Percentiles rank a stretch among this genome's conserved stretches.
phyloP scores from a whole-genome alignment of 768 basidiomycete genomes.

The Xerocomellus amylosporus region DNA sequence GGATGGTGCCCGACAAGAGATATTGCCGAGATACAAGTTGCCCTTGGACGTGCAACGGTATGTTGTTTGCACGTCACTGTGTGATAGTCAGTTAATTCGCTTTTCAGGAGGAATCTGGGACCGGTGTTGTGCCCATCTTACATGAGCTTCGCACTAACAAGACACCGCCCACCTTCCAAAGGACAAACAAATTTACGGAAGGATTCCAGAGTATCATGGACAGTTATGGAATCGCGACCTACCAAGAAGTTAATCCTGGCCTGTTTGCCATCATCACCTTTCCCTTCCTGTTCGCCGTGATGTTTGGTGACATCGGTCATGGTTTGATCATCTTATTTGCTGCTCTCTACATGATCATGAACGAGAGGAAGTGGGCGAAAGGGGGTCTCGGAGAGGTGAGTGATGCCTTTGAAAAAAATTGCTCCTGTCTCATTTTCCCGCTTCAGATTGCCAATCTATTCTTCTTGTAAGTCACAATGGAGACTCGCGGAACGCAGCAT shows the following conservation, averaged over 20 bases:
- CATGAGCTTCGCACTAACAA: conserved; percentile 87
- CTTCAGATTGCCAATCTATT: conserved; percentile 78
- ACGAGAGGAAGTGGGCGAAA: conserved; percentile 79
- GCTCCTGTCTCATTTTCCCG: conserved; percentile 8
- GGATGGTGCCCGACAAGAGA: conserved; percentile 97
- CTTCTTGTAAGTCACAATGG: conserved; percentile 71
- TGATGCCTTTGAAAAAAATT: conserved; percentile 8
- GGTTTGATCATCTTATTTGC: conserved; percentile 77
- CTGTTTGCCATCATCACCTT: conserved; percentile 89
- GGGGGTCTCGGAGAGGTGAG: conserved; percentile 71
- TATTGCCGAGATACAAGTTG: conserved; percentile 79
- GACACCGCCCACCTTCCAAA: conserved; percentile 92
- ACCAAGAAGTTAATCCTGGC: conserved; percentile 97
- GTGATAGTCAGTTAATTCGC: background rate
- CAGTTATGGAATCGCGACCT: conserved; percentile 89
- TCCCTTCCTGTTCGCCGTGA: conserved; percentile 98
- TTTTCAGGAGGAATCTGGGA: conserved; percentile 82
- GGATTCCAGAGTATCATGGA: conserved; percentile 99
- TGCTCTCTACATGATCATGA: conserved; percentile 80
- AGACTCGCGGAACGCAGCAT: background rate
- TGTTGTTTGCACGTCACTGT: conserved; percentile 12
- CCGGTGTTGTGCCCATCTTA: conserved; percentile 86
- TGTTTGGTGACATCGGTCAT: conserved; percentile 99
- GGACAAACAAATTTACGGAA: conserved; percentile 94
- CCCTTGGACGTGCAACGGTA: conserved; percentile 84